Evolutionary conservation across 1,284 basidiomycete genomes (phyloP), one percentile per base, ranked within the genome.

Genomic region (Pseudozyma sp.): DNA sequence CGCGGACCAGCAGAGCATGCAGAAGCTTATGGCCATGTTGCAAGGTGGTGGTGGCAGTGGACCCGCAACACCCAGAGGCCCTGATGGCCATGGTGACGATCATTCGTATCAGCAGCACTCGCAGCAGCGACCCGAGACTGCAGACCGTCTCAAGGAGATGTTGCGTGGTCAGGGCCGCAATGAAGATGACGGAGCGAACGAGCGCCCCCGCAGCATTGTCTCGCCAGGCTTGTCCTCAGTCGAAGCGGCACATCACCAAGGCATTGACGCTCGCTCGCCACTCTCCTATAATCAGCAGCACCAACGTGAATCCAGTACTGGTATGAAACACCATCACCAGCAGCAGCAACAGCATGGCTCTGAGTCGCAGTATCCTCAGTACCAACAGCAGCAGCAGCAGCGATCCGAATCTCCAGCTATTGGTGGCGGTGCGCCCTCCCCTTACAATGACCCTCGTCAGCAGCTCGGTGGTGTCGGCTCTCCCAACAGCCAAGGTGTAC

Each of bases 11-110:
- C 77, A 79, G 42, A 77, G 77, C 50, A 84, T 84, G 83, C 81
- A 84, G 55, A 82, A 83, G 72, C 79, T 84, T 52, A 83, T 84
- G 82, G 81, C 83, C 21, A 76, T 83, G 72, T 61, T 83, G 59
- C 69, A 75, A 48, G 77, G 78, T 19, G 67, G 74, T 50, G 70
- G 59, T 54, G 45, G 65, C 19, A 54, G 58, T 21, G 53, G 49
- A 38, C 19, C 59, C 4, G 65, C 54, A 3, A 70, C 69, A n/a
- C 76, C 60, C 25, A 57, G 57, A 14, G 48, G 43, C 8, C 52
- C 48, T 16, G 62, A 61, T 40, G 64, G 65, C 18, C 25, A 19
- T 12, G 65, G 54, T 36, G 39, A 34, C 44, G 53, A 39, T n/a
- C 18, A 52, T 31, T 31, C 25, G 25, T 31, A 31, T 6, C 25